These are phyloP conservation scores for Helianthus tuberosus DNA, from an alignment of 129 eudicot genomes.

Conservation along the genomic window DNA sequence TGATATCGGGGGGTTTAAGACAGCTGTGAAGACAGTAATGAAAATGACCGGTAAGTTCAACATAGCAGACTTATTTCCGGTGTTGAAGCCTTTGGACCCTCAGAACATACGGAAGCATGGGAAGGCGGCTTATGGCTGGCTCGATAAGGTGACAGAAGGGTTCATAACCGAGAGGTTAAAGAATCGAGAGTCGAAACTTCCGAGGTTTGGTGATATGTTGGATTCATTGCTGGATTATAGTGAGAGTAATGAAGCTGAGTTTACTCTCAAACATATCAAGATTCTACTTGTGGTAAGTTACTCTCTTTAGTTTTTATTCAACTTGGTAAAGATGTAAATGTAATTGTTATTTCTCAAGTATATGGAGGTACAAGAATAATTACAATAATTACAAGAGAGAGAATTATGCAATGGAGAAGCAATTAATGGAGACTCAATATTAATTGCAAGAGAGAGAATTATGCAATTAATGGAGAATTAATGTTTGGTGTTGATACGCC, in stretches of 20 bases:
- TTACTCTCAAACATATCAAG: conserved; percentile 4
- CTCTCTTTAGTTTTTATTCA: neutral
- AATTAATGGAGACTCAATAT: too few species aligned
- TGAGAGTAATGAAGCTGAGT: neutral
- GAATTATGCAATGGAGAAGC: too few species aligned
- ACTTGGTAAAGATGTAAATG: too few species aligned
- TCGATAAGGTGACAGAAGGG: neutral
- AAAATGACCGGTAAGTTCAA: neutral
- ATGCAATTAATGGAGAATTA: too few species aligned
- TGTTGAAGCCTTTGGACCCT: conserved; percentile 12
- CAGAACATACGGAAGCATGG: conserved; percentile 3
- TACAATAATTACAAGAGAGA: too few species aligned
- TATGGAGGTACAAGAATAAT: too few species aligned
- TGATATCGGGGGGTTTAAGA: neutral
- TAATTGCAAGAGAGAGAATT: too few species aligned
- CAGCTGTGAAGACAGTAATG: neutral
- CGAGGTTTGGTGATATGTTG: conserved; percentile 11
- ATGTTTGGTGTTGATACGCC: too few species aligned
- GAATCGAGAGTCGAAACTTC: neutral
- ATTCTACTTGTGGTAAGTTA: neutral
- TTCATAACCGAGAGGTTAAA: neutral
- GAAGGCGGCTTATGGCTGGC: neutral
- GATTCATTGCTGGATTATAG: conserved; percentile 7
- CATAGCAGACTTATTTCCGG: neutral
- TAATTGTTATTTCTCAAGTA: too few species aligned